Conservation (phyloP, 108 stramenopile species). For the Bacterosira constricta region DNA sequence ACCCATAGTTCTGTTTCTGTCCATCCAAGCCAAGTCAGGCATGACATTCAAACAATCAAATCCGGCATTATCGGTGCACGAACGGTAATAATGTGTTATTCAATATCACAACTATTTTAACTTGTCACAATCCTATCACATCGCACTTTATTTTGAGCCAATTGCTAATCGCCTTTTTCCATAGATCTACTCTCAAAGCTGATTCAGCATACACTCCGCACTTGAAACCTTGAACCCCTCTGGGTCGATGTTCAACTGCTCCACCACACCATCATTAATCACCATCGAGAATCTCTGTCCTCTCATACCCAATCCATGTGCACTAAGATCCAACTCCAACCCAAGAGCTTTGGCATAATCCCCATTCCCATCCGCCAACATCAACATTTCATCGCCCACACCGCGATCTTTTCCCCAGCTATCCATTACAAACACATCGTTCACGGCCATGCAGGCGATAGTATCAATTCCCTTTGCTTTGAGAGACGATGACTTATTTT, state of each 20-base stretch:
- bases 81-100: too few relatives aligned
- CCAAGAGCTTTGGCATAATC: constrained; percentile 15
- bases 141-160: too few relatives aligned
- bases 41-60: too few relatives aligned
- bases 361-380: constrained; percentile 22
- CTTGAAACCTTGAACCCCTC: constrained; percentile 3
- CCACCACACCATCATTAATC: constrained; percentile 18
- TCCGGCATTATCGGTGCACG: too few relatives aligned
- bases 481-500: constrained; percentile 10
- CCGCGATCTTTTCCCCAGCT: constrained; percentile 16
- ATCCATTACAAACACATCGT: constrained; percentile 22
- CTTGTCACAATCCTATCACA: too few relatives aligned
- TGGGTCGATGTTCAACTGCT: constrained; percentile 19
- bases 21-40: too few relatives aligned
- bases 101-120: too few relatives aligned
- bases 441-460: constrained; percentile 13
- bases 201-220: constrained; percentile 18
- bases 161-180: too few relatives aligned
- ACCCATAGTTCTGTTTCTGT: too few relatives aligned
- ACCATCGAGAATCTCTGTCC: constrained; percentile 14
- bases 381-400: constrained; percentile 12
- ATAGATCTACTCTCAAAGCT: constrained; percentile 6
- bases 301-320: constrained; percentile 16
- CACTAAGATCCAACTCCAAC: constrained; percentile 8
- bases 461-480: constrained; percentile 15